Evolutionary conservation across 2,329 filamentous ascomycete genomes (phyloP).

Genomic region (Fusarium zealandicum): DNA sequence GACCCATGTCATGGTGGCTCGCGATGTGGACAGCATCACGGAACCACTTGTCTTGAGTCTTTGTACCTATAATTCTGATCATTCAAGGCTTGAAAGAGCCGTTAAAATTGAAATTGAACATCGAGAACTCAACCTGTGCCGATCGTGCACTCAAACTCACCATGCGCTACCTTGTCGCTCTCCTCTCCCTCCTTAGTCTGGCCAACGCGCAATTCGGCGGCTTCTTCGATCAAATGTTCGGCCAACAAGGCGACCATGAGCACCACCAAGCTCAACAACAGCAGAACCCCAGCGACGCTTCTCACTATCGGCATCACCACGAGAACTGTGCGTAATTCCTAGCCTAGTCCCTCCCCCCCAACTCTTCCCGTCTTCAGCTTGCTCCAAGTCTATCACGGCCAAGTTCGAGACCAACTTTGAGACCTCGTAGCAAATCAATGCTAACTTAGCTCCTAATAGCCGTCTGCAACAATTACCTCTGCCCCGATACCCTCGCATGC

Average conservation of each 20-base stretch:
- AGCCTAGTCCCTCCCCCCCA: background rate
- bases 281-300: conserved; percentile 85
- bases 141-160: conserved; percentile 17
- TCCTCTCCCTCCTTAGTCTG: conserved; percentile 67
- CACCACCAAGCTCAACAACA: conserved; percentile 65
- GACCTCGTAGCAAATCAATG: background rate
- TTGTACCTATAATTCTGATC: background rate
- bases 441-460: conserved; percentile 57
- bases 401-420: background rate
- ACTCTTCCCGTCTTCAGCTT: background rate
- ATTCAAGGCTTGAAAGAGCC: background rate
- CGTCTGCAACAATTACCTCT: conserved; percentile 92
- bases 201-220: conserved; percentile 81
- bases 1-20: background rate
- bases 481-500: conserved; percentile 91
- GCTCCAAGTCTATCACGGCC: background rate
- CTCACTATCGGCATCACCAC: conserved; percentile 78
- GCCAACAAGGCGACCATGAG: conserved; percentile 54
- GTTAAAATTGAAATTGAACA: background rate
- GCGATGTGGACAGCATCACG: conserved; percentile 38
- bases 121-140: background rate
- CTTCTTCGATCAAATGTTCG: conserved; percentile 99
- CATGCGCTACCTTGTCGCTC: conserved; percentile 49
- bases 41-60: conserved; percentile 3
- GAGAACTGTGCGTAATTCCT: conserved; percentile 61